These are phyloP conservation scores for Cystobasidium tubakii DNA, from an alignment of 768 basidiomycete species.

Conservation along the genomic window DNA sequence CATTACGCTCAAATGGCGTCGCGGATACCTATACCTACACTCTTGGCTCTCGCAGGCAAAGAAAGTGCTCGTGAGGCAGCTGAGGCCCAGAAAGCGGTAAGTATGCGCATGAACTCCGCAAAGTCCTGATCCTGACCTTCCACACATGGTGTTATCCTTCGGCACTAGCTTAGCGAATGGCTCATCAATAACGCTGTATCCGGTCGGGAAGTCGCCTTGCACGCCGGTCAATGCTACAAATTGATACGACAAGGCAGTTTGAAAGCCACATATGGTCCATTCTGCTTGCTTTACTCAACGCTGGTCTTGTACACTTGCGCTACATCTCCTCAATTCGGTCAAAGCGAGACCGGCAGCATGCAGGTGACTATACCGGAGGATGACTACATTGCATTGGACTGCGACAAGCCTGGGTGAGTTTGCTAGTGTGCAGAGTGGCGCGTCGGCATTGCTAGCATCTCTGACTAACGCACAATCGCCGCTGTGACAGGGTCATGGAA, in stretches of 20 bases:
- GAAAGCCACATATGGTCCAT: background rate
- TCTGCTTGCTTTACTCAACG: background rate
- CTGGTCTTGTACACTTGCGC: background rate
- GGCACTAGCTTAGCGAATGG: background rate
- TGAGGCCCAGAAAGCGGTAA: background rate
- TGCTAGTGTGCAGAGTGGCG: background rate
- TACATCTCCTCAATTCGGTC: background rate
- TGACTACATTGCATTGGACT: background rate
- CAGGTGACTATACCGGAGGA: background rate
- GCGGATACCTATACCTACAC: background rate
- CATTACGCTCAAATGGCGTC: conserved; percentile 5
- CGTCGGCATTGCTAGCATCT: background rate
- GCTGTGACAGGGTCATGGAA: background rate
- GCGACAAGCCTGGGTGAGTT: background rate
- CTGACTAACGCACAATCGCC: background rate
- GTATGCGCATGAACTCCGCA: background rate
- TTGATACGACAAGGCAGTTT: background rate
- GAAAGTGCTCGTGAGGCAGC: background rate
- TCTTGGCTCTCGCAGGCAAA: conserved; percentile 4
- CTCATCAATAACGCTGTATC: background rate
- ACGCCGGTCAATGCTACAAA: background rate
- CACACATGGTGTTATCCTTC: background rate
- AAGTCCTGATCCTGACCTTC: background rate
- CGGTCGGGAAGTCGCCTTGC: background rate
- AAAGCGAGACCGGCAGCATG: background rate